Percentiles rank a stretch among this genome's conserved stretches.
Evolutionary conservation across 306 rosid species (phyloP).

Genomic region (Morella rubra): DNA sequence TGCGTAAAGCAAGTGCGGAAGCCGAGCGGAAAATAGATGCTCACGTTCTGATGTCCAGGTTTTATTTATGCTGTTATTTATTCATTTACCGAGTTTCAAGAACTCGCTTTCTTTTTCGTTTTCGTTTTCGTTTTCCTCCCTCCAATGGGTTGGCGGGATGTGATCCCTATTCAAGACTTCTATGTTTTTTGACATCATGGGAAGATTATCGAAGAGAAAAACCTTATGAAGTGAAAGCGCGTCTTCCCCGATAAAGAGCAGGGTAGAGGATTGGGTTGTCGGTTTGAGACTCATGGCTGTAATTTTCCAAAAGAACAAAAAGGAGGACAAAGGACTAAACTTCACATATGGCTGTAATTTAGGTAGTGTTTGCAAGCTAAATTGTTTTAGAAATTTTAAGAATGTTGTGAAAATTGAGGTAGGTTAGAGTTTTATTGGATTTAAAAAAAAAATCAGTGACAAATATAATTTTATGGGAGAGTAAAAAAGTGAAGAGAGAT

Average conservation of each 20-base stretch:
- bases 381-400: too few relatives aligned
- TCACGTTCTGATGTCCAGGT: constrained; percentile 81
- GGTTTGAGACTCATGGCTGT: background rate
- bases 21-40: constrained; percentile 88
- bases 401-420: too few relatives aligned
- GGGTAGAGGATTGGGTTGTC: background rate
- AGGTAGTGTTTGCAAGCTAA: too few relatives aligned
- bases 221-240: background rate
- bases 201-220: background rate
- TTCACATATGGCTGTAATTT: too few relatives aligned
- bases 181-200: background rate
- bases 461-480: too few relatives aligned
- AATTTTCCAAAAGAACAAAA: too few relatives aligned
- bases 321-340: background rate
- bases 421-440: too few relatives aligned
- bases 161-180: background rate
- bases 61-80: constrained; percentile 13
- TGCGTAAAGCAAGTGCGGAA: constrained; percentile 85
- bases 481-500: too few relatives aligned
- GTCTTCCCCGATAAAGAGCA: too few relatives aligned
- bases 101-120: background rate
- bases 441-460: too few relatives aligned
- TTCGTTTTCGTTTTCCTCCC: background rate
- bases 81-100: constrained; percentile 2
- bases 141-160: background rate